phyloP scores from a whole-genome alignment of 129 eudicot genomes.

The Heracleum sosnowskyi region DNA sequence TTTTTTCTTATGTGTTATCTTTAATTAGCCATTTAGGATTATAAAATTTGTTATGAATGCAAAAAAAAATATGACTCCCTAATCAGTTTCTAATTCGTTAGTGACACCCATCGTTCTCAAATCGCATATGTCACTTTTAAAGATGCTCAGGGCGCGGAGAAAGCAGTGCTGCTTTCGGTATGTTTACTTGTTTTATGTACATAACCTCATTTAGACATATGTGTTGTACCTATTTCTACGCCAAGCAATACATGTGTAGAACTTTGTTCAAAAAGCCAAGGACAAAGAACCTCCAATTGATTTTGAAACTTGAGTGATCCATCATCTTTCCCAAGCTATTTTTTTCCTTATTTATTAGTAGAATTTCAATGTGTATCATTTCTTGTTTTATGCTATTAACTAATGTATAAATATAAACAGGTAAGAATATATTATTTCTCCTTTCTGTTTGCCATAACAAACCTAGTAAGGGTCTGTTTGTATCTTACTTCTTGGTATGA shows the following conservation, averaged over 20 bases:
- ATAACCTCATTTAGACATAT: neutral
- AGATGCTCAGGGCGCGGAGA: conserved; percentile 72
- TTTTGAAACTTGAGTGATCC: neutral
- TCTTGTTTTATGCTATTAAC: neutral
- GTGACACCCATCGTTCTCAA: conserved; percentile 65
- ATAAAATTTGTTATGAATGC: neutral
- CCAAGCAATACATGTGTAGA: neutral
- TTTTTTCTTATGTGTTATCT: neutral
- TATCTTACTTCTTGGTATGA: neutral
- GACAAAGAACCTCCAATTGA: neutral
- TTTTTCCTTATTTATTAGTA: neutral
- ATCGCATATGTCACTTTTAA: conserved; percentile 66
- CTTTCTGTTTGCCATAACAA: neutral
- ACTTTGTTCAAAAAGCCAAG: neutral
- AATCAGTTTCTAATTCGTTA: conserved; percentile 18
- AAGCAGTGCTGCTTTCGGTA: conserved; percentile 84
- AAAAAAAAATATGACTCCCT: neutral
- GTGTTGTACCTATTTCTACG: neutral
- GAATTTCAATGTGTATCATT: neutral
- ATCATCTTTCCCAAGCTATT: neutral
- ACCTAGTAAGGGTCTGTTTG: neutral
- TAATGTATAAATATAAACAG: neutral
- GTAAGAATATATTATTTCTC: neutral
- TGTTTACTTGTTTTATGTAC: neutral
- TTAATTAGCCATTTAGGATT: neutral